Base-by-base conservation (phyloP, 2,329 filamentous ascomycete genomes). In the Diplodia corticola region DNA sequence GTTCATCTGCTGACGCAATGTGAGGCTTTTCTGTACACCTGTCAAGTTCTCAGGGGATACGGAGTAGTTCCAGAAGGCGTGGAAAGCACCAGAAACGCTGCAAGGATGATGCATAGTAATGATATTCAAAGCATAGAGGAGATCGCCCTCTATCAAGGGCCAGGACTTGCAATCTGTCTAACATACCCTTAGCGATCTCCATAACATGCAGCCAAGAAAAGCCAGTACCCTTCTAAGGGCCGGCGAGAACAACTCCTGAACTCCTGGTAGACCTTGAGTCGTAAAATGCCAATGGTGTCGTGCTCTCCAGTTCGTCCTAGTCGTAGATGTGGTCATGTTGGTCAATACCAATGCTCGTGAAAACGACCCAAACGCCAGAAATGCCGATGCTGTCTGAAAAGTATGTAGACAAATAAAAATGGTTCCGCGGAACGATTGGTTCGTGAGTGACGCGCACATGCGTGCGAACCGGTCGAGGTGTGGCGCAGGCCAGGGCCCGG, bases 321-420 rank as follows among this genome's bases (percentile, higher is more conserved):
- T 60, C n/a, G 53, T 24, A n/a, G n/a, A 13, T 51, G 10, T 22
- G 22, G 20, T n/a, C 13, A 7, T 2, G 33, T 15, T 28, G 26
- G 17, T 20, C 7, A 17, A 26, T n/a, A 49, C 5, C 48, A 17
- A 13, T 22, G 17, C n/a, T 15, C 44, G 26, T 37, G 26, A 6
- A 61, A 33, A 28, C 40, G 17, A 33, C 40, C 57, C 44, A 35
- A 61, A 49, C 57, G 57, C 57, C 57, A 35, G 28, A 10, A 49
- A 61, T 61, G 57, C 57, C 57, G n/a, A 35, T 61, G 57, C 26
- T 46, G 17, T 61, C 57, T 49, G 35, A 17, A 33, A 33, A 30
- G 12, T n/a, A n/a, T n/a, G 17, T 5, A 20, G 48, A 30, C 7
- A 49, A 44, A 28, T n/a, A 37, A 4, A 54, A 35, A 35, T 12